Evolutionary conservation across 768 basidiomycete species (phyloP), one percentile per base, ranked within the genome.

Genomic region (Myochromella boudieri): DNA sequence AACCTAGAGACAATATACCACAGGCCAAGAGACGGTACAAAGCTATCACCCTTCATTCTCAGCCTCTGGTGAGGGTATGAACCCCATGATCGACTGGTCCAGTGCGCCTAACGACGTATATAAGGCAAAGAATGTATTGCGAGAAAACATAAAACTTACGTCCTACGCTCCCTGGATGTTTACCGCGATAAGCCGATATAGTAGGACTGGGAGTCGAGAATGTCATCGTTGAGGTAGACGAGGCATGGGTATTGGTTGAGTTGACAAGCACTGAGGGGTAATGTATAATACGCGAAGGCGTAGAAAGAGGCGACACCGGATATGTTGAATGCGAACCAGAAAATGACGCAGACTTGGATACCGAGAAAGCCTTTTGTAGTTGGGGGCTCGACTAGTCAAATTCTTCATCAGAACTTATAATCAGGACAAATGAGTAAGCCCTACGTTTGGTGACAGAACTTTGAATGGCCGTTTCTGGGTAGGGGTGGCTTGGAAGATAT

Each of bases 131-230:
- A 22, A 49, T 27, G 10, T 43, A 32, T 11, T 40, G 4, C 22
- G n/a, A 21, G n/a, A 29, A 17, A 26, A 38, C 15, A 15, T 12
- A 17, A 12, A 6, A 40, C 71, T 53, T 42, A 75, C 73, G 70
- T 15, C 73, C 75, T 22, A 69, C 66, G 18, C 57, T 56, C 15
- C 51, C 64, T 1, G 56, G 44, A 37, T 72, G 69, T 48, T 69
- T 75, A 8, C 72, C 72, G 47, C 71, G 58, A 42, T 74, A 76
- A 2, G 74, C 69, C 3, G 71, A 68, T 14, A 75, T 60, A 2
- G 69, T 64, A 15, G 75, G 74, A 43, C 72, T 73, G 0, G 73
- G 74, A 1, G 70, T 68, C 25, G 67, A 46, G 32, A 65, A 56
- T 42, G 64, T 63, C 24, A 64, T 62, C 4, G 63, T 60, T 8